Conservation (phyloP, 129 eudicot genomes). For the Flaveria linearis region DNA sequence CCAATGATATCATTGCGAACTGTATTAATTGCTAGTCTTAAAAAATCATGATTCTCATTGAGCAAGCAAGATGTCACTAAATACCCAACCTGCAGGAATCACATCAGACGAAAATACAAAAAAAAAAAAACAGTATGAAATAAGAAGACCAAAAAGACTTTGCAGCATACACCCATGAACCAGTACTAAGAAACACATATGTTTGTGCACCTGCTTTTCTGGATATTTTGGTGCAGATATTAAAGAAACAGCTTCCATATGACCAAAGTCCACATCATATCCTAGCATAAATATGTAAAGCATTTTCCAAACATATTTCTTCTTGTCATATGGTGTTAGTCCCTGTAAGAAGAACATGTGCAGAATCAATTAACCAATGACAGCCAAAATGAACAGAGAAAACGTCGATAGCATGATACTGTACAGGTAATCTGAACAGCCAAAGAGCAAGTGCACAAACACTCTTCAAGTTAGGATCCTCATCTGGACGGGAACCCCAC, state of each 20-base stretch:
- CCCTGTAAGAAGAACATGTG: conserved; percentile 46
- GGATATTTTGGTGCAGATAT: conserved; percentile 99
- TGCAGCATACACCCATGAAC: conserved; percentile 5
- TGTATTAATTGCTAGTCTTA: conserved; percentile 93
- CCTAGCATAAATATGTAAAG: conserved; percentile 95
- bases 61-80: conserved; percentile 92
- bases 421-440: conserved; percentile 2
- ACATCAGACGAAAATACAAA: conserved; percentile 13
- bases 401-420: not conserved
- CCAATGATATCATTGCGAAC: conserved; percentile 99
- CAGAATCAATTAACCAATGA: not conserved
- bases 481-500: not conserved
- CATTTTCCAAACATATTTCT: conserved; percentile 99
- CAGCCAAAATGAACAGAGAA: not conserved
- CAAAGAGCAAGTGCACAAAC: not conserved
- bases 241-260: conserved; percentile 98
- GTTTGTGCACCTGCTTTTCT: conserved; percentile 83
- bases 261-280: conserved; percentile 99
- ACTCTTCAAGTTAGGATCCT: not conserved
- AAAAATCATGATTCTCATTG: conserved; percentile 92
- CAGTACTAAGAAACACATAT: conserved; percentile 10
- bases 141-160: not conserved
- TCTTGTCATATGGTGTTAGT: conserved; percentile 82
- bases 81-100: conserved; percentile 81
- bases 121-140: conserved; percentile 7